A percentile compares a stretch with the other conserved stretches of the same genome.
phyloP scores from a whole-genome alignment of 352 stramenopile genomes.

The Poterioochromonas sp. region DNA sequence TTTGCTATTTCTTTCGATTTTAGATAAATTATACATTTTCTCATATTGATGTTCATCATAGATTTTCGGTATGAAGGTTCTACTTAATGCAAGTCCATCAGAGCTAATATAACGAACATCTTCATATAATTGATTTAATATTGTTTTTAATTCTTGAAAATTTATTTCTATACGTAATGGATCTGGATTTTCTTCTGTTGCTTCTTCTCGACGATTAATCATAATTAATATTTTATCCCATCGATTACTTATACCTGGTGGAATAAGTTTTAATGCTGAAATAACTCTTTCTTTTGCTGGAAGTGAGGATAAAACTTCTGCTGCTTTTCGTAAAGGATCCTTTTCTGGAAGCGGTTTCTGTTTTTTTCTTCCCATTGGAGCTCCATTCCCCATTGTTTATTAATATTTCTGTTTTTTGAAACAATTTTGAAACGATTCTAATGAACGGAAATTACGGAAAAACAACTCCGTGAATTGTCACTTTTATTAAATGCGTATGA shows the following conservation, averaged over 20 bases:
- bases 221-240: conserved; percentile 7
- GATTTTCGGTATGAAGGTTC: not conserved
- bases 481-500: no score
- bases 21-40: not conserved
- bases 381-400: no score
- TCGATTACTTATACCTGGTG: conserved; percentile 5
- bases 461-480: no score
- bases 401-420: no score
- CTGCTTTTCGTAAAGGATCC: not conserved
- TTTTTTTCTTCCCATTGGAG: no score
- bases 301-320: not conserved
- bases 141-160: not conserved
- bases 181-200: conserved; percentile 24
- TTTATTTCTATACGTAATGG: conserved; percentile 23
- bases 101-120: not conserved
- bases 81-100: conserved; percentile 1
- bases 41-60: conserved; percentile 11
- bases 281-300: conserved; percentile 1
- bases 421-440: no score
- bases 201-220: not conserved
- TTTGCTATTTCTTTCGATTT: not conserved
- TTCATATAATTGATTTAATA: not conserved
- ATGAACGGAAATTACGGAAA: no score
- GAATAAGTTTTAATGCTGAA: not conserved
- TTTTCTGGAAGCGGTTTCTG: not conserved